phyloP scores from a whole-genome alignment of 2,329 filamentous ascomycete genomes.

The Diaporthe eres region DNA sequence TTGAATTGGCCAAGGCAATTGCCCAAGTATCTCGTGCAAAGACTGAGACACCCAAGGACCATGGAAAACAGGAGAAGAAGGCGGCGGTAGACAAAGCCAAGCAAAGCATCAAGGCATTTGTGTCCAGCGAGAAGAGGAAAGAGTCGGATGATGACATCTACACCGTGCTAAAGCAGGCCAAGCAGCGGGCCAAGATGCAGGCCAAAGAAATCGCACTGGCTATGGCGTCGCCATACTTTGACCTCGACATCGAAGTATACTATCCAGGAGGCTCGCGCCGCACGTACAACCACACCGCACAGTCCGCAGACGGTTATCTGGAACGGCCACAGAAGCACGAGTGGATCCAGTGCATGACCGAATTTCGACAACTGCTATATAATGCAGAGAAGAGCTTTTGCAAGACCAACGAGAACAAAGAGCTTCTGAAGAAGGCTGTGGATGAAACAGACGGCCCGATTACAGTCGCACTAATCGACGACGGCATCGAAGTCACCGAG shows the following conservation, averaged over 20 bases:
- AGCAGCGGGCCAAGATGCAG: too few species aligned
- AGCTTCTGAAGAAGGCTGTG: neutral
- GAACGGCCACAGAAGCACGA: neutral
- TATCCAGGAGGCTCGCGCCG: neutral
- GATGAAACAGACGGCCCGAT: slow-evolving; percentile 1
- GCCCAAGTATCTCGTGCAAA: too few species aligned
- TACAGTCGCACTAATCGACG: slow-evolving; percentile 24
- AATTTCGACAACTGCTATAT: neutral
- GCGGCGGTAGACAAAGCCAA: too few species aligned
- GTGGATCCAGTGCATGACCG: neutral
- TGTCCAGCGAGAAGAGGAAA: too few species aligned
- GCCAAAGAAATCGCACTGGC: too few species aligned
- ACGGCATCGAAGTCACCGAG: neutral
- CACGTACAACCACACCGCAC: neutral
- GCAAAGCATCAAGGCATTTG: too few species aligned
- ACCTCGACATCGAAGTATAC: neutral
- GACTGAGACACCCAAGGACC: too few species aligned
- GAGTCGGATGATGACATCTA: too few species aligned
- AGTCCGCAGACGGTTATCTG: neutral
- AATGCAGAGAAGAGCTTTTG: neutral
- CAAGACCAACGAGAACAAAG: neutral
- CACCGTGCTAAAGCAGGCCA: too few species aligned
- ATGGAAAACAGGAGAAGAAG: too few species aligned
- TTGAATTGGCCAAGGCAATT: too few species aligned
- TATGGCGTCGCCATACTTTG: too few species aligned